A percentile compares a stretch with the other conserved stretches of the same genome.
Conservation (phyloP, 163 green algal genomes). For the Dunaliella salina region DNA sequence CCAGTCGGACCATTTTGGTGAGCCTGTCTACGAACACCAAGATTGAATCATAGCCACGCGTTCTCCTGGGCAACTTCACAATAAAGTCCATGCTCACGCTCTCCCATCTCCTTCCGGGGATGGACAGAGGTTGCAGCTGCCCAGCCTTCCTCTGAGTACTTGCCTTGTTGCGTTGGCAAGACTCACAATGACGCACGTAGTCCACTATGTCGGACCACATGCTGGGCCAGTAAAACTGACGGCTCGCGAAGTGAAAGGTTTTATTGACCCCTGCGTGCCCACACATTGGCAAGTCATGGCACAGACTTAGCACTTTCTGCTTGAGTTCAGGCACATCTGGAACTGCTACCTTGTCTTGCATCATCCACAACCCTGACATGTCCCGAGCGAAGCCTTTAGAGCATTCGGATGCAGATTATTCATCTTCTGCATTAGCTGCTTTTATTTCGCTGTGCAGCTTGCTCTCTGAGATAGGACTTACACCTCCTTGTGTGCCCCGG, state of each 20-base stretch:
- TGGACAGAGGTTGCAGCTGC: conserved; percentile 18
- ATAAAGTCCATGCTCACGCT: not conserved
- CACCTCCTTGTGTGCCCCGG: too few species aligned
- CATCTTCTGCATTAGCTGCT: too few species aligned
- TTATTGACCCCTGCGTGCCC: not conserved
- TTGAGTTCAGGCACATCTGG: conserved; percentile 9
- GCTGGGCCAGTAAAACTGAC: not conserved
- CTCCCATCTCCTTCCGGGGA: not conserved
- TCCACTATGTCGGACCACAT: conserved; percentile 11
- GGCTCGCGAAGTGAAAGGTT: not conserved
- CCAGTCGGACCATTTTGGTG: conserved; percentile 47
- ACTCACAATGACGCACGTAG: conserved; percentile 31
- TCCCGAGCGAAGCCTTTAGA: too few species aligned
- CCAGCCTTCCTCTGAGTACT: conserved; percentile 16
- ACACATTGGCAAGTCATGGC: conserved; percentile 21
- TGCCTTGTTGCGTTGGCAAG: conserved; percentile 44
- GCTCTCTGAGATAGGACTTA: too few species aligned
- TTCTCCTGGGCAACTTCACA: not conserved
- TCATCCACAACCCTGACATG: conserved; percentile 9
- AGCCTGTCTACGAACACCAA: conserved; percentile 37
- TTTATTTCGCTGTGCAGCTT: too few species aligned
- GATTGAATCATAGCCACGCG: not conserved
- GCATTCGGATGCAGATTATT: too few species aligned
- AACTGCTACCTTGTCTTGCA: conserved; percentile 12
- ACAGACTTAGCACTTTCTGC: not conserved